These are phyloP conservation scores for Candida smagusa DNA, from an alignment of 1,139 yeast species.

Conservation along the genomic window DNA sequence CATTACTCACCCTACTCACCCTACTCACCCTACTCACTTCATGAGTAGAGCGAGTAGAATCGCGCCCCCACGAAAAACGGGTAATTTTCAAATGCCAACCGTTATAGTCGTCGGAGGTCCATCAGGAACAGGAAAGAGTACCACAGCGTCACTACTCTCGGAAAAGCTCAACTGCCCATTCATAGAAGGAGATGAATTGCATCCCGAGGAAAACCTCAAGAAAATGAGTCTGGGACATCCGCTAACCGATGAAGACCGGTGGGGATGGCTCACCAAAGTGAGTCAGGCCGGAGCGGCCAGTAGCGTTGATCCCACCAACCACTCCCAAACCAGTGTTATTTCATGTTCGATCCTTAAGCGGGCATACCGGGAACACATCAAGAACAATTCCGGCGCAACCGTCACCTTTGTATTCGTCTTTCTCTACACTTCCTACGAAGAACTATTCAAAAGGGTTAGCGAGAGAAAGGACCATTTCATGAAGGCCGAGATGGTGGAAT, in stretches of 20 bases:
- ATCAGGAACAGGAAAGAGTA: constrained; percentile 90
- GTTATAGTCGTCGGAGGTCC: constrained; percentile 74
- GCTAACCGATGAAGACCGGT: constrained; percentile 81
- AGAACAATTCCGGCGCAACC: constrained; percentile 22
- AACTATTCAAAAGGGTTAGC: constrained; percentile 56
- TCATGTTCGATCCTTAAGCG: constrained; percentile 85
- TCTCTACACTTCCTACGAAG: constrained; percentile 61
- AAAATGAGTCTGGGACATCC: constrained; percentile 85
- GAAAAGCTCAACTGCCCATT: constrained; percentile 47
- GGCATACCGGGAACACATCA: constrained; percentile 62
- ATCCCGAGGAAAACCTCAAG: constrained; percentile 67
- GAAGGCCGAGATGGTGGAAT: constrained; percentile 79
- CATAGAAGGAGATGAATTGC: constrained; percentile 83
- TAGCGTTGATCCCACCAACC: constrained; percentile 27
- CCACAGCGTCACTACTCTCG: constrained; percentile 61
- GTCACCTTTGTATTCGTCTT: constrained; percentile 51
- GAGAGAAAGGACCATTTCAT: constrained; percentile 74
- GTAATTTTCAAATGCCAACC: constrained; percentile 5
- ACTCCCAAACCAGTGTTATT: constrained; percentile 44
- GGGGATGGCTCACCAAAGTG: constrained; percentile 75
- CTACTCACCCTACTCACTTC: too few species aligned
- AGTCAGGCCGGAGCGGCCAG: constrained; percentile 38
- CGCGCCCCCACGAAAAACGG: constrained; percentile 5
- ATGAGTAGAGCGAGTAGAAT: too few species aligned
- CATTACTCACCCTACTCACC: too few species aligned